Conservation (phyloP, 305 asterid species). For the Fraxinus nigra region DNA sequence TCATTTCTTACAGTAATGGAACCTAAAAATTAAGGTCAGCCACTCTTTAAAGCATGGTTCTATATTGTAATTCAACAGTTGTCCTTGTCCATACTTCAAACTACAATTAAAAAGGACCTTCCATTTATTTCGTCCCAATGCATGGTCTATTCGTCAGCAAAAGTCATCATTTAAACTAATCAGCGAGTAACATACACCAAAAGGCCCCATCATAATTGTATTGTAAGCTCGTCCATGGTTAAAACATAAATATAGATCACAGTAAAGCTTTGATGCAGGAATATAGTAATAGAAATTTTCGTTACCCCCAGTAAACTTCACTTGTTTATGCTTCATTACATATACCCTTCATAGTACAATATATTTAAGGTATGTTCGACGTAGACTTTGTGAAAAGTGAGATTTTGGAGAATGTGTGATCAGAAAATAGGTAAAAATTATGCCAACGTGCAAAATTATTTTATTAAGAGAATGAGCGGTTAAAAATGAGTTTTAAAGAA, state of each 20-base stretch:
- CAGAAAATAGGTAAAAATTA: background rate
- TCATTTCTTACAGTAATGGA: background rate
- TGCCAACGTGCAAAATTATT: background rate
- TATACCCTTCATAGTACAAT: background rate
- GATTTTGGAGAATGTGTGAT: background rate
- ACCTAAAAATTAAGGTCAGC: background rate
- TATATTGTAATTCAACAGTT: background rate
- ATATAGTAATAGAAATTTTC: background rate
- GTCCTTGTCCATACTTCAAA: background rate
- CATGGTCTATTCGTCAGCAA: background rate
- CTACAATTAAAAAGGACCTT: background rate
- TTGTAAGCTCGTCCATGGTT: background rate
- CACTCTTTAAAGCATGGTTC: background rate
- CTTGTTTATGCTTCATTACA: background rate
- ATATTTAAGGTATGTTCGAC: background rate
- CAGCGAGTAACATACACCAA: background rate
- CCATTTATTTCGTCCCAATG: background rate
- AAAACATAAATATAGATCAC: background rate
- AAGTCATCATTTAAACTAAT: background rate
- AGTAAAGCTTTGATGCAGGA: background rate
- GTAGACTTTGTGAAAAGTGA: background rate
- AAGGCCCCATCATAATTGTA: background rate
- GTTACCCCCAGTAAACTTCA: background rate
- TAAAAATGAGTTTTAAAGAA: background rate
- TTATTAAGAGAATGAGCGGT: too few relatives aligned